Conservation (phyloP, 2,329 filamentous ascomycete species). For the Scopulariopsis brevicaulis region DNA sequence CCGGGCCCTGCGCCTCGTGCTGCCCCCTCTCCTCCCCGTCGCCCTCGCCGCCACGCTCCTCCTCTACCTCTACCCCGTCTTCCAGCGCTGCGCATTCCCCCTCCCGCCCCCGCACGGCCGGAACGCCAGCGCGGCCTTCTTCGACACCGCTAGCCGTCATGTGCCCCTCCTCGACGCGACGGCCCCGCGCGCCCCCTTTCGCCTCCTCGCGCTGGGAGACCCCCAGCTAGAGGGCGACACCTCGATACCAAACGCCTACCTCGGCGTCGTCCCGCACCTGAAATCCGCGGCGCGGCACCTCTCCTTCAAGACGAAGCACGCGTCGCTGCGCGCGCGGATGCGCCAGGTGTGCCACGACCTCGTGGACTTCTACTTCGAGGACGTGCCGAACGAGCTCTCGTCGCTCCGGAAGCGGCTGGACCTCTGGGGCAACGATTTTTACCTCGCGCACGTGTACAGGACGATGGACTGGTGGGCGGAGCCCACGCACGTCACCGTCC, state of each 20-base stretch:
- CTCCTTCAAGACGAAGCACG: conserved; percentile 31
- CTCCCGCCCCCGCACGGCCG: conserved; percentile 21
- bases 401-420: conserved; percentile 72
- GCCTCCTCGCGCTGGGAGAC: conserved; percentile 79
- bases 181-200: conserved; percentile 54
- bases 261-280: conserved; percentile 42
- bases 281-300: conserved; percentile 32
- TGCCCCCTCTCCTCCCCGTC: conserved; percentile 39
- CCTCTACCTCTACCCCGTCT: conserved; percentile 78
- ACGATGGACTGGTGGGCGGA: conserved; percentile 71
- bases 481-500: conserved; percentile 78
- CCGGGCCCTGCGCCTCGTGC: conserved; percentile 41
- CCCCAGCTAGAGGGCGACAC: conserved; percentile 91
- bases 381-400: conserved; percentile 55
- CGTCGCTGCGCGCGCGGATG: conserved; percentile 37
- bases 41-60: conserved; percentile 62
- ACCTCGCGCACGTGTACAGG: conserved; percentile 85
- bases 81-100: conserved; percentile 74
- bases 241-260: conserved; percentile 54
- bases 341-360: conserved; percentile 44
- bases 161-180: conserved; percentile 2
- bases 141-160: conserved; percentile 7
- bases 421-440: conserved; percentile 86
- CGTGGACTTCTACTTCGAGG: conserved; percentile 51
- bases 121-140: conserved; percentile 5